phyloP scores from a whole-genome alignment of 352 stramenopile genomes.

The Pythium dissotocum region DNA sequence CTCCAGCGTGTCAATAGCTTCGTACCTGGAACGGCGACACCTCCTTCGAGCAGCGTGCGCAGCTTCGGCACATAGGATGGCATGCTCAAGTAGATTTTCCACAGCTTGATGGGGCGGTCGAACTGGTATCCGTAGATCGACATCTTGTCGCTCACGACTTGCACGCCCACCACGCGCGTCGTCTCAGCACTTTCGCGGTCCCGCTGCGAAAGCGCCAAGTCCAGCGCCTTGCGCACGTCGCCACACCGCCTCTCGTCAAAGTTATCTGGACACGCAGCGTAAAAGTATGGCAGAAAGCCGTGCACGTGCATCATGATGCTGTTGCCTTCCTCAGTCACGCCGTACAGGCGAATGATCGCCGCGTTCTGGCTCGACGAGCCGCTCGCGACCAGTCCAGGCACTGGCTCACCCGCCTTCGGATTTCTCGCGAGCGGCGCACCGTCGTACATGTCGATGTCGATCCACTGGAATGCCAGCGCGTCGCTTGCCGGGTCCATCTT shows the following conservation, averaged over 20 bases:
- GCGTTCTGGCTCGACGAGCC: slow-evolving; percentile 89
- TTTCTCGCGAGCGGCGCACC: slow-evolving; percentile 87
- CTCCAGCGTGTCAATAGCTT: background rate
- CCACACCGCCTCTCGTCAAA: slow-evolving; percentile 68
- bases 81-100: slow-evolving; percentile 95
- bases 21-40: slow-evolving; percentile 61
- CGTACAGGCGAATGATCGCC: slow-evolving; percentile 95
- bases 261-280: slow-evolving; percentile 82
- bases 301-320: slow-evolving; percentile 97
- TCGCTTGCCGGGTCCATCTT: slow-evolving; percentile 39
- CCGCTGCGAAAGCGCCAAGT: slow-evolving; percentile 51
- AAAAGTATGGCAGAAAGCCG: slow-evolving; percentile 98
- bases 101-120: slow-evolving; percentile 62
- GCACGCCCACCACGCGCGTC: slow-evolving; percentile 62
- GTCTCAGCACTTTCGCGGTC: slow-evolving; percentile 51
- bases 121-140: slow-evolving; percentile 90
- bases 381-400: slow-evolving; percentile 83
- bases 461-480: slow-evolving; percentile 93
- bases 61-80: slow-evolving; percentile 94
- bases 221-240: slow-evolving; percentile 67
- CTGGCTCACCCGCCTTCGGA: slow-evolving; percentile 68
- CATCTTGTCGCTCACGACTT: slow-evolving; percentile 78
- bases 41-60: slow-evolving; percentile 88
- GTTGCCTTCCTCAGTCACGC: slow-evolving; percentile 94
- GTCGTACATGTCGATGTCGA: slow-evolving; percentile 98